A percentile compares a stretch with the other conserved stretches of the same genome.
Conservation (phyloP, 129 eudicot genomes). For the Flaveria robusta region DNA sequence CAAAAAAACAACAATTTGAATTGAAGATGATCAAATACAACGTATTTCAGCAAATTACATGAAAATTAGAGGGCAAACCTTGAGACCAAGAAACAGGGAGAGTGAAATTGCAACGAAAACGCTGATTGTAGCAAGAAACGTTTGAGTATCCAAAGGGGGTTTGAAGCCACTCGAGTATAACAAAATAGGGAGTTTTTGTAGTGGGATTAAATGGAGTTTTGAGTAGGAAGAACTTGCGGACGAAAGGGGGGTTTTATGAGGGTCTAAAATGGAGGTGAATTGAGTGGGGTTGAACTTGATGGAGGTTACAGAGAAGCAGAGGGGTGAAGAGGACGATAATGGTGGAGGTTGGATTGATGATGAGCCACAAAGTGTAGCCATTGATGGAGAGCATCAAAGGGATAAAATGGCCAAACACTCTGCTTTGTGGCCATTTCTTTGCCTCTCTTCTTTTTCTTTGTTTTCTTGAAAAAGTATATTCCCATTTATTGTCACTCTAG, state of each 20-base stretch:
- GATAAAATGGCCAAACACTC: slow-evolving; percentile 19
- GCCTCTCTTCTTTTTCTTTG: slow-evolving; percentile 14
- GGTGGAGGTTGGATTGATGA: slow-evolving; percentile 37
- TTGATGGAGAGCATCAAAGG: slow-evolving; percentile 32
- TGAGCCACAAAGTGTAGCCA: slow-evolving; percentile 45
- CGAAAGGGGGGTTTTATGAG: slow-evolving; percentile 37
- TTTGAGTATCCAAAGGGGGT: slow-evolving; percentile 76
- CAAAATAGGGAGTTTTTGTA: slow-evolving; percentile 56
- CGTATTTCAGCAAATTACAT: neutral
- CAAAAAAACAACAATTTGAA: neutral
- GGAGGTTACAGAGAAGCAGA: slow-evolving; percentile 30
- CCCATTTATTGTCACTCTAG: neutral
- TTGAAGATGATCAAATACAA: slow-evolving; percentile 5
- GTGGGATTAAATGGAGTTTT: slow-evolving; percentile 26
- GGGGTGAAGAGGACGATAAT: slow-evolving; percentile 36
- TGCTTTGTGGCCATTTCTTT: slow-evolving; percentile 47
- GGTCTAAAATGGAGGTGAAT: slow-evolving; percentile 37
- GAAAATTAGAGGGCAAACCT: slow-evolving; percentile 42
- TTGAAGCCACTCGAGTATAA: slow-evolving; percentile 55
- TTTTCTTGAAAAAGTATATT: slow-evolving; percentile 5
- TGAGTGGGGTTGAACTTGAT: slow-evolving; percentile 30
- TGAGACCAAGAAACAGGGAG: slow-evolving; percentile 91
- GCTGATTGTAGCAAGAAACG: slow-evolving; percentile 74
- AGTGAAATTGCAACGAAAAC: slow-evolving; percentile 84
- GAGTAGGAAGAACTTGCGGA: slow-evolving; percentile 37